Base-by-base conservation (phyloP, 2,329 filamentous ascomycete species). In the Orbilia quercus region DNA sequence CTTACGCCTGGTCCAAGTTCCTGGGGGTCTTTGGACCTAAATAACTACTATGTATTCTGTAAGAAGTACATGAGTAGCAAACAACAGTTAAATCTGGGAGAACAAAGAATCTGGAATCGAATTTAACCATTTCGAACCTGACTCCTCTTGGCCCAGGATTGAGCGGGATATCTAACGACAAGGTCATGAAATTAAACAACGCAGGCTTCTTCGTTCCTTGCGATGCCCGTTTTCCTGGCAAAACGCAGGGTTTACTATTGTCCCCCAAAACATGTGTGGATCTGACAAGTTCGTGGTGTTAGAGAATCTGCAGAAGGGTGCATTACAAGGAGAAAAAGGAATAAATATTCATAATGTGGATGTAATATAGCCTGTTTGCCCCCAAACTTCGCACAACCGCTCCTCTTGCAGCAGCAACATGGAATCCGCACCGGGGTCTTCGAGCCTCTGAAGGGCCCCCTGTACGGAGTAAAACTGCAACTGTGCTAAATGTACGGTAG, bases 291-390 rank as follows among this genome's bases (percentile, higher is more conserved):
- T 62, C 59, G 60, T 53, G 51, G 42, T 64, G 67, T 72, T 54
- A 54, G 69, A 73, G 69, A 73, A 66, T 73, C 53, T 73, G 69
- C 69, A 73, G 45, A 65, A 44, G 57, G 58, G 51, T 69, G 48
- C 45, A 64, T 38, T 34, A 64, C 28, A 40, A 50, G 47, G 45
- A 51, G 55, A 40, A 47, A 59, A 69, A 31, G 9, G 9, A 9
- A 31, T 5, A 9, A 31, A 22, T 22, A n/a, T 25, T 55, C 62
- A 66, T 73, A 73, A 7, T 23, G 23, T 36, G 53, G 25, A 53
- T 20, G 45, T 47, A 53, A 48, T 72, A 72, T 72, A 72, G 58
- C 67, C 67, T 72, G 59, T 64, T 72, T 20, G 36, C 54, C 53
- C 59, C 28, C 51, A 51, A 34, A 16, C 18, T 23, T 59, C 31